phyloP scores from a whole-genome alignment of 2,329 filamentous ascomycete species.

The Fusarium austroafricanum region DNA sequence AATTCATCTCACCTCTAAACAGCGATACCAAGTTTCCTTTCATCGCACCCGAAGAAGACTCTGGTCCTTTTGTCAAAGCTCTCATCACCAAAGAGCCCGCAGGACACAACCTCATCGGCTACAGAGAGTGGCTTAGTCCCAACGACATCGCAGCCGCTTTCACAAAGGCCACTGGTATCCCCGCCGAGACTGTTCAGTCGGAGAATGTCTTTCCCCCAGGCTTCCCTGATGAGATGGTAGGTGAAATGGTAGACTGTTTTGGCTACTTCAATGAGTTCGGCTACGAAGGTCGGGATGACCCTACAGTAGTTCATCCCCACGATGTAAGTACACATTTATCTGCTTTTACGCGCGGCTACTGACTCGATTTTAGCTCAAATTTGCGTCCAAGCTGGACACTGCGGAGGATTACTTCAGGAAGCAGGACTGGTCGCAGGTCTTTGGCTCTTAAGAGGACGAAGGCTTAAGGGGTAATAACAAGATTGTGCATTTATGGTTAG shows the following conservation, averaged over 20 bases:
- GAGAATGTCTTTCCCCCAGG: neutral
- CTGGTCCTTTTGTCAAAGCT: constrained; percentile 39
- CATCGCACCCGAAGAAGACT: constrained; percentile 44
- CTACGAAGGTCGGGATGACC: constrained; percentile 31
- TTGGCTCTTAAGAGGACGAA: neutral
- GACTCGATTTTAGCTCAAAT: constrained; percentile 7
- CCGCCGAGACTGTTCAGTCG: neutral
- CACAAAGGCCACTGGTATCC: constrained; percentile 26
- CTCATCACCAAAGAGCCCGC: constrained; percentile 33
- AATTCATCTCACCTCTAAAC: constrained; percentile 31
- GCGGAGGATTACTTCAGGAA: constrained; percentile 25
- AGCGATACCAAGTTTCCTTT: constrained; percentile 36
- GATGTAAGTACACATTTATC: neutral
- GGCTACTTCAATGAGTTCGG: constrained; percentile 31
- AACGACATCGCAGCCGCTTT: constrained; percentile 35
- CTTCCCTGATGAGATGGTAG: neutral
- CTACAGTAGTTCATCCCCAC: constrained; percentile 21
- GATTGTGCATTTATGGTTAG: neutral
- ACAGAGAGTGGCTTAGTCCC: constrained; percentile 39
- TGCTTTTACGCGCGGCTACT: neutral
- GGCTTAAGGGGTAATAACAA: too few relatives aligned
- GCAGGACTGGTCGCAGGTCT: constrained; percentile 24
- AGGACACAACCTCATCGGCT: constrained; percentile 40
- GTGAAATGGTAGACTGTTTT: constrained; percentile 23
- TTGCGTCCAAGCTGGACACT: constrained; percentile 1